These are phyloP conservation scores for Trypanosoma mega DNA, from an alignment of 208 protist species.

Conservation along the genomic window DNA sequence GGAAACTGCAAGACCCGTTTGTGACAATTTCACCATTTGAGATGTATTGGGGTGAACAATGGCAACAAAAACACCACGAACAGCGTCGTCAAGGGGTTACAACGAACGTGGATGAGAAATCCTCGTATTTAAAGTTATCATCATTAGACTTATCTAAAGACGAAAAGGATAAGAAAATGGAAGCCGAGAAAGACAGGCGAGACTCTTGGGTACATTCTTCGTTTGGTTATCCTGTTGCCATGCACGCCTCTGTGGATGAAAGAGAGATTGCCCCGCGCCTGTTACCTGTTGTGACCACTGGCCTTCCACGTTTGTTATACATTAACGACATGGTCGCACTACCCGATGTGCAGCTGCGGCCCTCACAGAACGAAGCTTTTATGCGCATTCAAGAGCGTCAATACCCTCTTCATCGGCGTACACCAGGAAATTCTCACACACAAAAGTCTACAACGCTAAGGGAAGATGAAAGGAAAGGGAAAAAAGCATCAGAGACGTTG, in stretches of 20 bases:
- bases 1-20: too few relatives aligned
- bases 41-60: slow-evolving; percentile 10
- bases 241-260: background rate
- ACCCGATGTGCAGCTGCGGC: slow-evolving; percentile 34
- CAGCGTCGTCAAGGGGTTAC: background rate
- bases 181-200: background rate
- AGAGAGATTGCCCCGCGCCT: background rate
- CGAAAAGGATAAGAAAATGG: background rate
- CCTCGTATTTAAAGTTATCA: background rate
- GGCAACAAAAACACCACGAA: background rate
- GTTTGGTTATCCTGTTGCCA: slow-evolving; percentile 31
- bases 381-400: slow-evolving; percentile 37
- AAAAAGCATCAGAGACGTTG: background rate
- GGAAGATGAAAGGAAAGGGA: background rate
- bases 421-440: background rate
- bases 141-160: background rate
- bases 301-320: slow-evolving; percentile 54
- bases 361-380: slow-evolving; percentile 39
- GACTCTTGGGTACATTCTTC: background rate
- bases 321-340: slow-evolving; percentile 36
- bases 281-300: slow-evolving; percentile 58
- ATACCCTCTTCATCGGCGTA: slow-evolving; percentile 6
- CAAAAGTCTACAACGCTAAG: too few relatives aligned
- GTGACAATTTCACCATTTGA: slow-evolving; percentile 13
- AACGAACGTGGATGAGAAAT: background rate